Conservation (phyloP, 345 rosid genomes). For the Chamaenerion angustifolium region DNA sequence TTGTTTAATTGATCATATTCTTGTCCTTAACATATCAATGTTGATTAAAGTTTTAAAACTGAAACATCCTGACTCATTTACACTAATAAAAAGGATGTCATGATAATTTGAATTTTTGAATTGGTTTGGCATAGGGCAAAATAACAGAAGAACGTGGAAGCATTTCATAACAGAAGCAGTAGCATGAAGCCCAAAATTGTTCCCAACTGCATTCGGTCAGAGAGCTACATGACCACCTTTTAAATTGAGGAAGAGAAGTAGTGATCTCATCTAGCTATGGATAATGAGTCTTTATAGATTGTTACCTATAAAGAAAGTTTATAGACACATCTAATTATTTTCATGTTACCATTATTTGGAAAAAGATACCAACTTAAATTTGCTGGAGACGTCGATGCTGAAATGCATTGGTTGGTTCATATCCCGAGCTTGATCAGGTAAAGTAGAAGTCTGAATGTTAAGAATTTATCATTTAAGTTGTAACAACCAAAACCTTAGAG, state of each 20-base stretch:
- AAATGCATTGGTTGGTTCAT: conserved; percentile 92
- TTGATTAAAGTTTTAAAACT: too few relatives aligned
- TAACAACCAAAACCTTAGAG: too few relatives aligned
- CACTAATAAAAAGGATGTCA: too few relatives aligned
- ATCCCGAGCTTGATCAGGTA: conserved; percentile 94
- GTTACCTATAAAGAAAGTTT: background rate
- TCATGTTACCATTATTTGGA: conserved; percentile 90
- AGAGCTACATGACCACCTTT: conserved; percentile 81
- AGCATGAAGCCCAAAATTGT: conserved; percentile 72
- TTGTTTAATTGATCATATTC: too few relatives aligned
- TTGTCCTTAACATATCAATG: too few relatives aligned
- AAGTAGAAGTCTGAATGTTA: background rate
- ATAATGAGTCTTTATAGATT: background rate
- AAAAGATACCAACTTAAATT: conserved; percentile 88
- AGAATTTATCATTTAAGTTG: too few relatives aligned
- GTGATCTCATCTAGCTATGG: background rate
- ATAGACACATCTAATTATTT: background rate
- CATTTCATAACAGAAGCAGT: conserved; percentile 74
- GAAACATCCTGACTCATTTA: too few relatives aligned
- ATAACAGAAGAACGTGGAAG: conserved; percentile 96
- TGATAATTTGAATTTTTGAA: too few relatives aligned
- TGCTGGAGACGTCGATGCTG: conserved; percentile 59
- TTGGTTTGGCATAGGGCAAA: conserved; percentile 57
- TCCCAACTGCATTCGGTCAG: conserved; percentile 89
- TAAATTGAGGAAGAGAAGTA: conserved; percentile 98